These are phyloP conservation scores for Torulaspora franciscae DNA, from an alignment of 805 yeast species.

Conservation along the genomic window DNA sequence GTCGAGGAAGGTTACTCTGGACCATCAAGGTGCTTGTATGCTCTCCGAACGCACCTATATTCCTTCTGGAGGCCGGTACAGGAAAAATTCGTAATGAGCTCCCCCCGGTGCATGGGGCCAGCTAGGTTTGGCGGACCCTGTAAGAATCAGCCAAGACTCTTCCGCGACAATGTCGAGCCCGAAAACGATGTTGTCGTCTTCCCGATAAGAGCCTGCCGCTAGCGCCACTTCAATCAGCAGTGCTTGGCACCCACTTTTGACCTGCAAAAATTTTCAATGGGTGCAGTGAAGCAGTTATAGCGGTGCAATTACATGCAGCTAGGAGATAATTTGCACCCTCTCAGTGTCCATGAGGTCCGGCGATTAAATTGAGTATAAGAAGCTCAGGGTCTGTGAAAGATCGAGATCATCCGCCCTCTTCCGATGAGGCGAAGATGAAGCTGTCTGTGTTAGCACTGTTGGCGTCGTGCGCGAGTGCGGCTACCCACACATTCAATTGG, in stretches of 20 bases:
- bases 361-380: neutral
- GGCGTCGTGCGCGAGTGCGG: constrained; percentile 14
- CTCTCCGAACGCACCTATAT: too few relatives aligned
- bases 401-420: neutral
- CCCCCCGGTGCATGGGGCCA: too few relatives aligned
- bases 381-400: neutral
- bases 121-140: too few relatives aligned
- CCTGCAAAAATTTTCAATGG: constrained; percentile 1
- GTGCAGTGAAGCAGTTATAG: neutral
- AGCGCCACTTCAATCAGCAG: neutral
- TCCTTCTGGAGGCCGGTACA: too few relatives aligned
- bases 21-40: too few relatives aligned
- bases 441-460: neutral
- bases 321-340: neutral
- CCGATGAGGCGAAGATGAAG: neutral
- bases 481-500: constrained; percentile 60
- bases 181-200: neutral
- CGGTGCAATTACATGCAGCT: neutral
- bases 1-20: neutral
- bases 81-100: too few relatives aligned
- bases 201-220: neutral
- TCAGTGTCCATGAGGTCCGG: neutral
- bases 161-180: neutral
- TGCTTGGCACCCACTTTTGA: constrained; percentile 1
- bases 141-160: neutral